Base-by-base conservation (phyloP, 768 basidiomycete species). In the Boletus pseudo-olivaceus region DNA sequence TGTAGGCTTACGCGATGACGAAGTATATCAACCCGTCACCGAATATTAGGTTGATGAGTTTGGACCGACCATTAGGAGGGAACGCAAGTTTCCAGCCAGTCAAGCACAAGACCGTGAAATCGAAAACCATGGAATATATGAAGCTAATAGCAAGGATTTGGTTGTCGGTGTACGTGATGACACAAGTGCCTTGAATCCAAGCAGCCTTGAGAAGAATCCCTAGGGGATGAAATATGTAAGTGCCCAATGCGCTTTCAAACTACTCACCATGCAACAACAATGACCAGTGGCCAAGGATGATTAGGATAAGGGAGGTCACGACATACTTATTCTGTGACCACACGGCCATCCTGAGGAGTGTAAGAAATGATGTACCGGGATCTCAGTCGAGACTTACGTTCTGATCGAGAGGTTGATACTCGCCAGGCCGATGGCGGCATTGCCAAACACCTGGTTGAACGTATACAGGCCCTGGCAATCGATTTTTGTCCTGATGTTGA, bases 41-140 rank as follows among this genome's bases (percentile, higher is more conserved):
- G 67, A 89, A 88, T 55, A 89, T 81, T 48, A 88, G 78, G 44
- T 70, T 77, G 45, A 85, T 79, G 20, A 89, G 80, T 35, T 76
- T 79, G 32, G 76, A 76, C 19, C 82, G 82, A 33, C 80, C 79
- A 43, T 69, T 74, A 19, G 75, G 60, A 26, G 70, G 68, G 59
- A 76, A 73, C 8, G 79, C 61, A 19, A 89, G 78, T 60, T 88
- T 89, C 68, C 73, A 80, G 11, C 77, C 82, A 26, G 84, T 86
- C 47, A 88, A 72, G 43, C 71, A 72, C 30, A 89, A 68, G 47
- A 89, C 84, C 15, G 73, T 64, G 56, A 89, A 76, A 70, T 89
- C 87, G 63, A 88, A 87, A 20, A 72, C 70, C 87, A 89, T 89
- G 45, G 83, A 80, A 62, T 88, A 88, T 59, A 88, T 85, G 69